These are phyloP conservation scores for Mortierella alpina DNA, from an alignment of 192 early-diverging fungal genomes.

Conservation along the genomic window DNA sequence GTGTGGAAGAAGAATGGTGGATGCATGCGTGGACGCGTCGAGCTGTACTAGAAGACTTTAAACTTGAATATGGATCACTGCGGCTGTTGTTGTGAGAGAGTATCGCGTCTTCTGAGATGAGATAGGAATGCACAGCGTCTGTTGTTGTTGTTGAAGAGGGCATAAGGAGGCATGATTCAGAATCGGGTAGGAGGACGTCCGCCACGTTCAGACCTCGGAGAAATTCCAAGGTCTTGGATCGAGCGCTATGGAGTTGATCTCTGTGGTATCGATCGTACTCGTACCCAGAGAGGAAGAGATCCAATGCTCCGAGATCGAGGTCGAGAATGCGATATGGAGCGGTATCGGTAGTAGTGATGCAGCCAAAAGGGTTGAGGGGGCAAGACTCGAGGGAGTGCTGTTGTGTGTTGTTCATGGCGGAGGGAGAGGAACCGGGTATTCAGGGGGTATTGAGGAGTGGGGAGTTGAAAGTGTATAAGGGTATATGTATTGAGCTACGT, in stretches of 20 bases:
- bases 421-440: not conserved
- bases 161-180: not conserved
- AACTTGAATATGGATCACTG: not conserved
- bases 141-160: not conserved
- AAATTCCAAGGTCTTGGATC: slow-evolving; percentile 1
- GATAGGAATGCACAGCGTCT: slow-evolving; percentile 1
- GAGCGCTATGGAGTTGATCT: not conserved
- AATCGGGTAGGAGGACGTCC: slow-evolving; percentile 22
- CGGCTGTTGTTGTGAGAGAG: not conserved
- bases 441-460: not conserved
- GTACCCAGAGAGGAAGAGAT: slow-evolving; percentile 30
- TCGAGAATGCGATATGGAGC: slow-evolving; percentile 25
- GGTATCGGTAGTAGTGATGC: slow-evolving; percentile 39
- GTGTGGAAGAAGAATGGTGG: slow-evolving; percentile 1
- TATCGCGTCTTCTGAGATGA: slow-evolving; percentile 18
- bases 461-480: not conserved
- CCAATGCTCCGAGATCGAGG: slow-evolving; percentile 24
- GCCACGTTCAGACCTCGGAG: slow-evolving; percentile 16
- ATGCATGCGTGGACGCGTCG: slow-evolving; percentile 20
- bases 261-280: not conserved
- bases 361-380: slow-evolving; percentile 31
- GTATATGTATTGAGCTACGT: too few relatives aligned
- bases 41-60: not conserved
- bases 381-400: slow-evolving; percentile 34
- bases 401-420: not conserved